Conservation (phyloP, 257 asterid species). For the Ophiorrhiza pumila region DNA sequence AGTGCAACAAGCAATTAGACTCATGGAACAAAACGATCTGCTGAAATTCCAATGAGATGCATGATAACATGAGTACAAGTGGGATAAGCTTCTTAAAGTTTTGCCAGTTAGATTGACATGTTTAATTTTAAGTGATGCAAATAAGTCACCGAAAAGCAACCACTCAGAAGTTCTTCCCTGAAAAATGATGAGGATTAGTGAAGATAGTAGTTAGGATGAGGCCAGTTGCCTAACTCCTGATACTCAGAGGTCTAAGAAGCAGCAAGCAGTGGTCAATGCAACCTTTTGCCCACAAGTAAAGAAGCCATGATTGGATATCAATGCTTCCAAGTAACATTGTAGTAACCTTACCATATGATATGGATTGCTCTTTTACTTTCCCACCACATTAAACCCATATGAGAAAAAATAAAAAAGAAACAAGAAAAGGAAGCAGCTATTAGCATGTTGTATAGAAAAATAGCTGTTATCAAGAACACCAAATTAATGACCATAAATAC, state of each 20-base stretch:
- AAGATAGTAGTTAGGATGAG: not conserved
- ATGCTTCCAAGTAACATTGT: not conserved
- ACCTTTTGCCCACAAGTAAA: not conserved
- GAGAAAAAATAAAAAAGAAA: not conserved
- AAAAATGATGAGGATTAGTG: not conserved
- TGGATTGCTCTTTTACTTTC: not conserved
- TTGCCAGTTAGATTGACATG: not conserved
- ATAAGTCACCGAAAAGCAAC: not conserved
- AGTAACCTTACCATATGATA: not conserved
- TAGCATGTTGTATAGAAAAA: not conserved
- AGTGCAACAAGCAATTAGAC: slow-evolving; percentile 6
- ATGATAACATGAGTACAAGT: not conserved
- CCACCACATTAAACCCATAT: not conserved
- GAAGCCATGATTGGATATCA: not conserved
- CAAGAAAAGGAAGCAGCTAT: not conserved
- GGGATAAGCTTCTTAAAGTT: too few species aligned
- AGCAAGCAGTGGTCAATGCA: not conserved
- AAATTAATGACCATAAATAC: not conserved
- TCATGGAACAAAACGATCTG: not conserved
- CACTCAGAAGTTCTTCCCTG: not conserved
- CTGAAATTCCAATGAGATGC: not conserved
- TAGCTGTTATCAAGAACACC: not conserved
- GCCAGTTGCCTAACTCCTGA: not conserved
- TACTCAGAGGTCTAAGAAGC: not conserved
- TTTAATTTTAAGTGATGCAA: not conserved